A percentile compares a stretch with the other conserved stretches of the same genome.
Evolutionary conservation across 768 basidiomycete species (phyloP).

Genomic region (Myochromella boudieri): DNA sequence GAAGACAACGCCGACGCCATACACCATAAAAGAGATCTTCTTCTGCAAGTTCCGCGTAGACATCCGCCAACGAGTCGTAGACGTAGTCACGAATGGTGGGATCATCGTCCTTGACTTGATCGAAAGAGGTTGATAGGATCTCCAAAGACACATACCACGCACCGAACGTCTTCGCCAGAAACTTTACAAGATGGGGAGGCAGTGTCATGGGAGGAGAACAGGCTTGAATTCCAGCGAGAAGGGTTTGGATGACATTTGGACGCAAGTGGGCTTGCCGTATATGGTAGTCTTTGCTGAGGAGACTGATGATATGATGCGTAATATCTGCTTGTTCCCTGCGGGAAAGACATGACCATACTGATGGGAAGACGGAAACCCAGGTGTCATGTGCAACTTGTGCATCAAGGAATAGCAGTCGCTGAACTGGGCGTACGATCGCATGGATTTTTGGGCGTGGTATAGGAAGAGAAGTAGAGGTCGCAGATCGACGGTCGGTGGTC

Average conservation of each 20-base stretch:
- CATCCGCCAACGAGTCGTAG: constrained; percentile 87
- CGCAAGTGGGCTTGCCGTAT: constrained; percentile 83
- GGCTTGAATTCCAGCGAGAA: constrained; percentile 82
- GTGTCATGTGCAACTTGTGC: constrained; percentile 72
- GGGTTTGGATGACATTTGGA: constrained; percentile 90
- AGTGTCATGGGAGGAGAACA: constrained; percentile 86
- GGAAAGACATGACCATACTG: constrained; percentile 82
- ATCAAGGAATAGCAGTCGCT: constrained; percentile 82
- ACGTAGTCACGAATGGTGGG: constrained; percentile 76
- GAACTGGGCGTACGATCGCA: constrained; percentile 71
- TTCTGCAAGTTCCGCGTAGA: constrained; percentile 94
- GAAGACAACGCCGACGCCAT: constrained; percentile 89
- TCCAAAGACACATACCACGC: constrained; percentile 94
- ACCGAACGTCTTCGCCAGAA: constrained; percentile 92
- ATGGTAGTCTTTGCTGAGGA: constrained; percentile 93
- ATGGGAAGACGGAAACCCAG: constrained; percentile 88
- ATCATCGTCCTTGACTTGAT: constrained; percentile 79
- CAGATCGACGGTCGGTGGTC: constrained; percentile 40
- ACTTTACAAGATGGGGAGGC: constrained; percentile 94
- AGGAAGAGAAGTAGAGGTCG: constrained; percentile 26
- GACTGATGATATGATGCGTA: constrained; percentile 84
- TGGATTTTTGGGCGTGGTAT: constrained; percentile 45
- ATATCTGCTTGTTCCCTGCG: constrained; percentile 87
- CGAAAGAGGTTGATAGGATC: constrained; percentile 78
- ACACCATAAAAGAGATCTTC: constrained; percentile 97